Evolutionary conservation across 1,284 basidiomycete genomes (phyloP), one percentile per base, ranked within the genome.

Genomic region (Cutaneotrichosporon dermatis): DNA sequence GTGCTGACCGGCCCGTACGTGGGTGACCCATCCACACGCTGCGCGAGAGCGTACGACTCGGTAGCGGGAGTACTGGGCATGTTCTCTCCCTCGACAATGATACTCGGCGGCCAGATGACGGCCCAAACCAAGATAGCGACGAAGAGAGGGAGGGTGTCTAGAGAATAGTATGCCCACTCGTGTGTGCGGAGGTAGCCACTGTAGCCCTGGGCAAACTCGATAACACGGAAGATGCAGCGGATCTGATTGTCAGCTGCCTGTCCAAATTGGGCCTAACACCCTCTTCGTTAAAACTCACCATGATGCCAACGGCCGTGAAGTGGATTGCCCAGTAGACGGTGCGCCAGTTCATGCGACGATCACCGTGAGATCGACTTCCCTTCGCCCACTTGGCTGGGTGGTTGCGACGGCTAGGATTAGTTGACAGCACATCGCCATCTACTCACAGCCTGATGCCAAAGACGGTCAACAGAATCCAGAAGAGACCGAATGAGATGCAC

Each of bases 191-290:
- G 80, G 45, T 78, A 75, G 3, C 87, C 86, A 25, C 73, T 67
- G 74, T 81, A 87, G 16, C 87, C 87, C 73, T 88, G 77, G 2
- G 83, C 83, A 42, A 85, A 80, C 66, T 88, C 86, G 34, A 83
- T 79, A 2, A 84, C 83, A 70, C 88, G 83, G 74, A 84, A 89
- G 4, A 82, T 74, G 41, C 85, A 88, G 62, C 87, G 86, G 66
- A 88, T 42, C 45, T 54, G 42, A 36, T 16, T n/a, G 33, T n/a
- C 40, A 43, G 33, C n/a, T n/a, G 11, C 6, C 36, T 11, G 34
- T 50, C 9, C 12, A 25, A 16, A 16, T 15, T 6, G 25, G 8
- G 45, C 7, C 9, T 48, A 34, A 25, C 25, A 25, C 25, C 25
- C 25, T 25, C 25, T 25, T 25, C 10, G 46, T 11, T n/a, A 3